Conservation (phyloP, 2,329 filamentous ascomycete genomes). For the Cytospora chrysosperma region DNA sequence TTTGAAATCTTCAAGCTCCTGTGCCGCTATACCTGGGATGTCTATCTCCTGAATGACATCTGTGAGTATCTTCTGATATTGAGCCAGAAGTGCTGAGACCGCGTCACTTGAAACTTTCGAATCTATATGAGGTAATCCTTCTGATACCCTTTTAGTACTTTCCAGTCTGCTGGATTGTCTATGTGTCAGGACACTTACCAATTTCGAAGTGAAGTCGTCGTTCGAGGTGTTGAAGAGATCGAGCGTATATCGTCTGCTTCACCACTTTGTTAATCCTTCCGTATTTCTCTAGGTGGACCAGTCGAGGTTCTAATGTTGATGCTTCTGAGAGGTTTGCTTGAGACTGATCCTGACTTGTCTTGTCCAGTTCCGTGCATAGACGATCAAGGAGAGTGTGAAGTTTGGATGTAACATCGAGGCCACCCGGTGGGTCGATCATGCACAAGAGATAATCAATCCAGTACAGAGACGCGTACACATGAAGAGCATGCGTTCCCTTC, state of each 20-base stretch:
- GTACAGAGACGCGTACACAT: conserved; percentile 33
- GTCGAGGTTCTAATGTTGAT: neutral
- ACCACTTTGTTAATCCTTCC: neutral
- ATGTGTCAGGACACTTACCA: neutral
- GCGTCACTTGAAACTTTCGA: neutral
- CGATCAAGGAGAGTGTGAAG: conserved; percentile 10
- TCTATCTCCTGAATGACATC: conserved; percentile 15
- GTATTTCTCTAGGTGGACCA: neutral
- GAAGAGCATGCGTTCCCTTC: conserved; percentile 33
- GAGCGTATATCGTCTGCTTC: neutral
- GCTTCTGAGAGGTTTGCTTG: neutral
- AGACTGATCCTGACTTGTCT: neutral
- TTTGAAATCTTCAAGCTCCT: conserved; percentile 26
- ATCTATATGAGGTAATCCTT: neutral
- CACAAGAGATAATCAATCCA: conserved; percentile 34
- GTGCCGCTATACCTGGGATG: conserved; percentile 2
- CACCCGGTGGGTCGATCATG: neutral
- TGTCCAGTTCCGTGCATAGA: neutral
- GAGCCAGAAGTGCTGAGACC: neutral
- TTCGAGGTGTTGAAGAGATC: neutral
- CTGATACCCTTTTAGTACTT: neutral
- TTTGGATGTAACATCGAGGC: neutral
- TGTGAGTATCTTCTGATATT: conserved; percentile 18
- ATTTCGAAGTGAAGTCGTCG: neutral
- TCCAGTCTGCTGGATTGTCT: neutral